Evolutionary conservation across 169 alveolate genomes (phyloP).

Genomic region (Cyclospora cayetanensis): DNA sequence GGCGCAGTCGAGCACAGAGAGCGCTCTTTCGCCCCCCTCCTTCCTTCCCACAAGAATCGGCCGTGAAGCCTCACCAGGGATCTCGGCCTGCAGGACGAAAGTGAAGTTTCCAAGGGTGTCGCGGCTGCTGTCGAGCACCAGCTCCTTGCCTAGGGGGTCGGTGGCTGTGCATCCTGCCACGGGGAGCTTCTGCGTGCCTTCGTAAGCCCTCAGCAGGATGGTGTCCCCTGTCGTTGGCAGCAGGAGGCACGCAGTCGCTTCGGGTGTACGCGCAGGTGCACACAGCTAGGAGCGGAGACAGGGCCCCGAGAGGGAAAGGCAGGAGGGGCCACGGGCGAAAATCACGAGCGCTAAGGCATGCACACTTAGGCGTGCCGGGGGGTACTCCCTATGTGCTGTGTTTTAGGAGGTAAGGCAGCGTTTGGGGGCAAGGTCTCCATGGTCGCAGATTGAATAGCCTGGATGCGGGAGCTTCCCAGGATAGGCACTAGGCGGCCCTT

Average conservation of each 20-base stretch:
- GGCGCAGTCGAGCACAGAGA: not conserved
- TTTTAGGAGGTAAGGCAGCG: not conserved
- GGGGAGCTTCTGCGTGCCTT: slow-evolving; percentile 25
- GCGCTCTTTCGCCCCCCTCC: not conserved
- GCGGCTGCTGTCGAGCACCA: not conserved
- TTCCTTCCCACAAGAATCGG: not conserved
- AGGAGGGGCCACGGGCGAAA: too few relatives aligned
- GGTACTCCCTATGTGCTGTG: too few relatives aligned
- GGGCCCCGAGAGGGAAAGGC: too few relatives aligned
- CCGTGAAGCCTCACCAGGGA: not conserved
- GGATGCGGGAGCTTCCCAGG: not conserved
- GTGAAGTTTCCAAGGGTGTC: not conserved
- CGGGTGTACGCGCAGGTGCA: too few relatives aligned
- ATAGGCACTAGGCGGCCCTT: not conserved
- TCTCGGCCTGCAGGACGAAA: not conserved
- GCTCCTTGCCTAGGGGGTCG: slow-evolving; percentile 30
- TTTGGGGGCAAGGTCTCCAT: not conserved
- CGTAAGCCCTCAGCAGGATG: not conserved
- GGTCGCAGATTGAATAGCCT: not conserved
- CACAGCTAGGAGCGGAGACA: too few relatives aligned
- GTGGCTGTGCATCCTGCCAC: slow-evolving; percentile 43
- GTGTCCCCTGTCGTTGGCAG: slow-evolving; percentile 41
- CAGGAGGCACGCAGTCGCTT: too few relatives aligned
- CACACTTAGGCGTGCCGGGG: too few relatives aligned
- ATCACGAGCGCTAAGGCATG: too few relatives aligned